Evolutionary conservation across 1,139 yeast species (phyloP).

Genomic region (Lizanozyma gosingica): DNA sequence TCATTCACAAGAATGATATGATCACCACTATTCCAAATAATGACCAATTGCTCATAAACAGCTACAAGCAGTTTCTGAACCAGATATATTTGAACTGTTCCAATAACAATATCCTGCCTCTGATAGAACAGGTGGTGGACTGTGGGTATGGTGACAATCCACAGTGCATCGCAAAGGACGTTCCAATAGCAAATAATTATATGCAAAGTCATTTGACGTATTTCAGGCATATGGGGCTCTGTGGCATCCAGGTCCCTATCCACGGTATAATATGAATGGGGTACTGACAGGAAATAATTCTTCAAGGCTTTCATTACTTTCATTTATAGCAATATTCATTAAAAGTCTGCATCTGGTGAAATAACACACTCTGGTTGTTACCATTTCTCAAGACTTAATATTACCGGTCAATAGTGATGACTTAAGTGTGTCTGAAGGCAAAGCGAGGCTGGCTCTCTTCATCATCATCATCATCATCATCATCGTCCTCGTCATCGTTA

Average conservation of each 20-base stretch:
- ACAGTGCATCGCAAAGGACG: slow-evolving; percentile 29
- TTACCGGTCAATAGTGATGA: too few species aligned
- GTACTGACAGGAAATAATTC: too few species aligned
- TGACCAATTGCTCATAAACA: slow-evolving; percentile 13
- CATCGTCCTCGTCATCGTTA: neutral
- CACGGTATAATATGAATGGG: too few species aligned
- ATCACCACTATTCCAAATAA: slow-evolving; percentile 35
- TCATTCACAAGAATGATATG: slow-evolving; percentile 39
- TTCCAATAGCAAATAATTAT: slow-evolving; percentile 19
- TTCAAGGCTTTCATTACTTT: too few species aligned
- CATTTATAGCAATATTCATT: too few species aligned
- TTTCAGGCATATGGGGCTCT: slow-evolving; percentile 38
- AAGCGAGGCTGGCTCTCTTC: neutral
- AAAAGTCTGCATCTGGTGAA: too few species aligned
- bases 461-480: neutral
- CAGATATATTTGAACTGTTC: slow-evolving; percentile 40
- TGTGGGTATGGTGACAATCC: slow-evolving; percentile 24
- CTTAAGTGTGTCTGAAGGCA: neutral
- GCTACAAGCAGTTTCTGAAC: slow-evolving; percentile 32
- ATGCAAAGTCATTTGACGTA: slow-evolving; percentile 38
- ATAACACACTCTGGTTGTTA: too few species aligned
- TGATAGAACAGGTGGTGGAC: slow-evolving; percentile 22
- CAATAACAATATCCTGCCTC: slow-evolving; percentile 16
- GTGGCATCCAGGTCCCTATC: slow-evolving; percentile 21
- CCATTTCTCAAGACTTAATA: too few species aligned